Base-by-base conservation (phyloP, 805 yeast genomes). In the Monosporozyma unispora region DNA sequence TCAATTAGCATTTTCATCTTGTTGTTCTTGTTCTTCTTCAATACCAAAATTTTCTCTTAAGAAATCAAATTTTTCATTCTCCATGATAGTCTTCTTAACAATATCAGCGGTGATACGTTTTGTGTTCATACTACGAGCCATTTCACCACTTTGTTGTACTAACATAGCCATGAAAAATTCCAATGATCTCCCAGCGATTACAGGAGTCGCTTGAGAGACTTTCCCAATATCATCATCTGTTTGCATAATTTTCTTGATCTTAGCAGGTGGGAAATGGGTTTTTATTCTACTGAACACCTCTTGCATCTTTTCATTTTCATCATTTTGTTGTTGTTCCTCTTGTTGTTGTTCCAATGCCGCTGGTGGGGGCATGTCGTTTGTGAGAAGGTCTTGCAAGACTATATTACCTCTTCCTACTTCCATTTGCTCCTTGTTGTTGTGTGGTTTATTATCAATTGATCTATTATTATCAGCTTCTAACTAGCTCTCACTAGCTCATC, bases 141-240 rank as follows among this genome's bases (percentile, higher is more conserved):
- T 87, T 39, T 78, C 75, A 47, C 87, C 82, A 19, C 95, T 77
- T 44, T 86, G 88, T 58, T 87, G 90, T 46, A 93, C 95, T 49
- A 93, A 74, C 48, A 93, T 80, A 46, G 95, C 87, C 77, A 93
- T 80, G 64, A 93, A 93, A 52, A 88, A 77, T 69, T 93, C 98
- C 47, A 93, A 73, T 0, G 99, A 96, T 54, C 96, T 78, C 7
- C 98, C 97, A 8, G 93, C 96, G 16, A 91, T 91, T n/a, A 91
- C 85, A 0, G 99, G 99, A 2, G 99, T 95, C 1, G 96, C 97
- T 63, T 90, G 97, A 3, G 99, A 96, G 4, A 93, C 98, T 64
- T 93, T 93, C 2, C 99, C 99, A 43, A 93, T 90, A 55, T 93
- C 99, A 55, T 93, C 99, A 67, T 93, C 99, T 27, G 95, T 82